These are phyloP conservation scores for Mortierella hygrophila DNA, from an alignment of 192 early-diverging fungal genomes.

Conservation along the genomic window DNA sequence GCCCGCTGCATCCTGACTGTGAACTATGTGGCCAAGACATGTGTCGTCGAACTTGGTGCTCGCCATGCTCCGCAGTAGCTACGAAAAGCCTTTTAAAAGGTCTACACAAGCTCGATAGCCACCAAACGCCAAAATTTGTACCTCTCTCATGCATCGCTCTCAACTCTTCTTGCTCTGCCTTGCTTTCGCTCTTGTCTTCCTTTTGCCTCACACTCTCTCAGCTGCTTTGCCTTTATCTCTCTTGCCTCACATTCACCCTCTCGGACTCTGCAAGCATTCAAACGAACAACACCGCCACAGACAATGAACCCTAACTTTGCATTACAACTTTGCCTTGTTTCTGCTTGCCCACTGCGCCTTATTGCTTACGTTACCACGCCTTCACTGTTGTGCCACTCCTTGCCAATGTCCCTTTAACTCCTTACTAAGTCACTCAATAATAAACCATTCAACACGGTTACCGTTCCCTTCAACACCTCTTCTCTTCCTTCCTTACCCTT, in stretches of 20 bases:
- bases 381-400: not conserved
- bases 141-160: not conserved
- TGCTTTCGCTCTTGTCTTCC: not conserved
- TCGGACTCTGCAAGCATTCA: not conserved
- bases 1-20: slow-evolving; percentile 7
- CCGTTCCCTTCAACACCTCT: not conserved
- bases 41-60: slow-evolving; percentile 9
- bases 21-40: slow-evolving; percentile 13
- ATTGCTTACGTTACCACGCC: not conserved
- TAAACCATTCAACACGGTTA: not conserved
- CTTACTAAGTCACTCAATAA: not conserved
- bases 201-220: not conserved
- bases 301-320: not conserved
- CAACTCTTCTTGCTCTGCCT: not conserved
- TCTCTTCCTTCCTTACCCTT: not conserved
- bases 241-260: not conserved
- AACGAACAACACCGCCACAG: not conserved
- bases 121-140: not conserved
- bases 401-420: not conserved
- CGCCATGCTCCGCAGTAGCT: not conserved
- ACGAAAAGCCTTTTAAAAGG: not conserved
- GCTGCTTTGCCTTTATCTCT: not conserved
- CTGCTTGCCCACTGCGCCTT: not conserved
- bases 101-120: slow-evolving; percentile 8
- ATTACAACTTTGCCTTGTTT: not conserved